phyloP scores from a whole-genome alignment of 2,329 filamentous ascomycete species.

The Nigrospora oryzae region DNA sequence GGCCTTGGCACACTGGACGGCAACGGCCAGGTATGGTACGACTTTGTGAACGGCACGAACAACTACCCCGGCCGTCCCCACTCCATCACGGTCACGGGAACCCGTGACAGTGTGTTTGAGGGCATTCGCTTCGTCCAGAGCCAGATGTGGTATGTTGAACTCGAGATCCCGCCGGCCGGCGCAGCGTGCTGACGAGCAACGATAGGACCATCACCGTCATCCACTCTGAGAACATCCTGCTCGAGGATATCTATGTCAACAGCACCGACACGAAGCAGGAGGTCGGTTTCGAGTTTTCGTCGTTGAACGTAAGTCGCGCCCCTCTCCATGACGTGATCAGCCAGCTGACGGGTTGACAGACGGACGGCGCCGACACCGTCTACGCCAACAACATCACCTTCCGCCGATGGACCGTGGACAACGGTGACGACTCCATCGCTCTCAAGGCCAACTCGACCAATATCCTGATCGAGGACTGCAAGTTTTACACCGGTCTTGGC shows the following conservation, averaged over 20 bases:
- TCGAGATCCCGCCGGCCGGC: neutral
- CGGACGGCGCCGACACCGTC: conserved; percentile 33
- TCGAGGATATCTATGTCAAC: conserved; percentile 45
- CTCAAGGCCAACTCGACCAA: conserved; percentile 48
- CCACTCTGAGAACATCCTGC: conserved; percentile 32
- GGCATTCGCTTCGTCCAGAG: conserved; percentile 43
- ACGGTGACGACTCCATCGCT: conserved; percentile 45
- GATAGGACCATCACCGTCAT: conserved; percentile 40
- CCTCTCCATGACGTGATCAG: neutral
- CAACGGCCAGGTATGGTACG: conserved; percentile 53
- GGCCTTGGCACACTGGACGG: conserved; percentile 46
- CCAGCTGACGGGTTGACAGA: neutral
- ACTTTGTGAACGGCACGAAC: conserved; percentile 31
- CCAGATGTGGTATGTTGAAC: conserved; percentile 41
- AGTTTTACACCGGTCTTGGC: conserved; percentile 40
- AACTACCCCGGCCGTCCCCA: conserved; percentile 34
- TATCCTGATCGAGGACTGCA: conserved; percentile 38
- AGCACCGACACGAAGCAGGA: conserved; percentile 40
- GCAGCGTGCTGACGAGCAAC: neutral
- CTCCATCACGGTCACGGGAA: conserved; percentile 41
- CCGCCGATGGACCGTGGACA: conserved; percentile 37
- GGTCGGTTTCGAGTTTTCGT: conserved; percentile 32
- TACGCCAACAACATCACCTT: conserved; percentile 43
- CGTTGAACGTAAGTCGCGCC: conserved; percentile 1
- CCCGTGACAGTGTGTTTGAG: conserved; percentile 37